Evolutionary conservation across 1,139 yeast genomes (phyloP), one percentile per base, ranked within the genome.

Genomic region (Yamadazyma sp.): DNA sequence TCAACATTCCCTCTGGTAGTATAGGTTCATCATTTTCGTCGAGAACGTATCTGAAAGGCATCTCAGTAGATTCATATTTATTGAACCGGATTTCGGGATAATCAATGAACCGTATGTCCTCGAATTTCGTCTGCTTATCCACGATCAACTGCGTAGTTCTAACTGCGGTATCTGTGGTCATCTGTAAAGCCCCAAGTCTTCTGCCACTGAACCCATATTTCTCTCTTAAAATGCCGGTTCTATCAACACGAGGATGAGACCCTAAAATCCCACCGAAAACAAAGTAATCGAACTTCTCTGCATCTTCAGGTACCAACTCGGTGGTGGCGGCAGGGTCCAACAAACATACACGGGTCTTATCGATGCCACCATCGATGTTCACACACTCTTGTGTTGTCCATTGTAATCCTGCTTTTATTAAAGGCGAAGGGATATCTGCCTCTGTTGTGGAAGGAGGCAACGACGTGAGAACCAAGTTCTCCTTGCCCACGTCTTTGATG

Each of bases 111-210:
- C 78, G 76, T 44, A 92, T 87, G 36, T 85, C 77, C 43, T 84
- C 85, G 50, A 92, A 84, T 53, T 59, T 55, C 10, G 59, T 66
- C 42, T 74, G 66, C 37, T 76, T 73, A 44, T 82, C 79, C 12
- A 87, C 70, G 23, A 92, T 91, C 37, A 76, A 59, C 54, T 87
- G 89, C 1, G 97, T 87, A 22, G 95, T 87, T 62, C 98, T 77
- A 27, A 92, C 85, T 1, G 98, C 98, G 2, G 98, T 91, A 56
- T 92, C 98, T 0, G 98, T 92, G 18, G 98, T 88, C 98, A 92
- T 91, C 58, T 92, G 98, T 50, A 86, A 77, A 40, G 72, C 77
- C 1, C 96, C 98, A 41, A 92, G 70, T 58, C 96, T 76, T 62
- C 92, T 81, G 11, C 97, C 96, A 2, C 76, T 80, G 53, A 88